A percentile compares a stretch with the other conserved stretches of the same genome.
Evolutionary conservation across 1,139 yeast species (phyloP).

Genomic region (Trichomonascaceae sp.): DNA sequence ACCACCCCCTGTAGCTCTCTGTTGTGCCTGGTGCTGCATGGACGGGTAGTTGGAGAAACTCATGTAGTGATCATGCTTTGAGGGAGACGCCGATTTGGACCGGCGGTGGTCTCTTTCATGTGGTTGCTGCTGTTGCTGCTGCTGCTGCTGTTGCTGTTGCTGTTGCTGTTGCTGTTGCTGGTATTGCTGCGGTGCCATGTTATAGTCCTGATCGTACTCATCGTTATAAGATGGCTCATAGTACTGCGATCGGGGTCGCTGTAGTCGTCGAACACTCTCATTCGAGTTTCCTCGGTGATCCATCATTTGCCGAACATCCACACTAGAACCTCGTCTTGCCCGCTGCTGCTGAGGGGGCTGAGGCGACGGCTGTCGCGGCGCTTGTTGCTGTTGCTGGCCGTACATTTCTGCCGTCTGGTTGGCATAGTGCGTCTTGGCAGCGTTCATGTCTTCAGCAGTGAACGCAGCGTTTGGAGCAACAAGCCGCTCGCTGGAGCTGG

Average conservation of each 20-base stretch:
- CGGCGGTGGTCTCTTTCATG: conserved; percentile 6
- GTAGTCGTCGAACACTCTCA: background rate
- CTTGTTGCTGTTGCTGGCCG: background rate
- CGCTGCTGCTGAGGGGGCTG: conserved; percentile 2
- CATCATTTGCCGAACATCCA: background rate
- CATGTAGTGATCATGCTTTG: conserved; percentile 6
- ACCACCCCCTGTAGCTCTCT: conserved; percentile 1
- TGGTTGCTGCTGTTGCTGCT: conserved; percentile 6
- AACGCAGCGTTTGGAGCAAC: conserved; percentile 22
- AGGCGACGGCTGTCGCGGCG: background rate
- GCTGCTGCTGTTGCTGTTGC: conserved; percentile 5
- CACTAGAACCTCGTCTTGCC: background rate
- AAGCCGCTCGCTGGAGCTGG: conserved; percentile 7
- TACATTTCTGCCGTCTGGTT: conserved; percentile 20
- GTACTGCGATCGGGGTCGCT: conserved; percentile 8
- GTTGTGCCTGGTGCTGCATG: conserved; percentile 1
- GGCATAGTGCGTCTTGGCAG: conserved; percentile 17
- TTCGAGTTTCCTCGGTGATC: background rate
- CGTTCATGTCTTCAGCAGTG: conserved; percentile 23
- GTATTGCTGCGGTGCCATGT: background rate
- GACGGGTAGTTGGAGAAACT: background rate
- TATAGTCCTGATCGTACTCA: conserved; percentile 5
- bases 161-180: conserved; percentile 1
- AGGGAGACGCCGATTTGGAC: conserved; percentile 15
- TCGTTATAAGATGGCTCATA: conserved; percentile 4